Percentiles rank a stretch among this genome's conserved stretches.
phyloP scores from a whole-genome alignment of 164 flowering plant genomes.

The Pachysandra terminalis region DNA sequence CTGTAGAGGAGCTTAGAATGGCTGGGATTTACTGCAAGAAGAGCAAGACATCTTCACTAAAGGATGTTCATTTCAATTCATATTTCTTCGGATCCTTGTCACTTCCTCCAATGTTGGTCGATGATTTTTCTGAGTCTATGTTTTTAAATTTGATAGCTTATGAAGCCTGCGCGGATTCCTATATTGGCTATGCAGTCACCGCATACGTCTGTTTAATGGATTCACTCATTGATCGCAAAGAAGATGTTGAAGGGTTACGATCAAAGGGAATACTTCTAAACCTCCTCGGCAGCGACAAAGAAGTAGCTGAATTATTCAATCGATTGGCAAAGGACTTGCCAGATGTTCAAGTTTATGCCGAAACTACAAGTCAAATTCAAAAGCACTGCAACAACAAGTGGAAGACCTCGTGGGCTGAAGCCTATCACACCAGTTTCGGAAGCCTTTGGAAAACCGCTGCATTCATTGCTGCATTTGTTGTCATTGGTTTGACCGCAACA shows the following conservation, averaged over 20 bases:
- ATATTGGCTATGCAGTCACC: background rate
- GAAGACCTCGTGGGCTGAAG: background rate
- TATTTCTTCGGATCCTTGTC: background rate
- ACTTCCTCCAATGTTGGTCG: conserved; percentile 11
- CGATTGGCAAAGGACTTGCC: background rate
- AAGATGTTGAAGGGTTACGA: conserved; percentile 15
- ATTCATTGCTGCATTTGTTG: background rate
- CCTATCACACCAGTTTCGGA: background rate
- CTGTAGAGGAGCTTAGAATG: too few relatives aligned
- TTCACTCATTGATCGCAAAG: conserved; percentile 9
- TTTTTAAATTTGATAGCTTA: too few relatives aligned
- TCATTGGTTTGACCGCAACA: background rate
- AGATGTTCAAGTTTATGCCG: background rate
- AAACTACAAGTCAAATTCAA: background rate
- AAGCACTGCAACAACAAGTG: background rate
- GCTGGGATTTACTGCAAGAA: too few relatives aligned
- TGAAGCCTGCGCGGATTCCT: conserved; percentile 5
- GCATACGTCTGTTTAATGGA: too few relatives aligned
- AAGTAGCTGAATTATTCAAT: conserved; percentile 14
- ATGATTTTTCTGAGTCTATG: conserved; percentile 2
- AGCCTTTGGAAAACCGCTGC: background rate
- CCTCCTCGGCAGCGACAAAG: conserved; percentile 7
- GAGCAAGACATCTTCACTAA: too few relatives aligned
- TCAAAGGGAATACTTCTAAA: conserved; percentile 5
- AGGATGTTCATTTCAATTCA: too few relatives aligned